These are phyloP conservation scores for Osmanthus fragrans DNA, from an alignment of 257 asterid genomes.

Conservation along the genomic window DNA sequence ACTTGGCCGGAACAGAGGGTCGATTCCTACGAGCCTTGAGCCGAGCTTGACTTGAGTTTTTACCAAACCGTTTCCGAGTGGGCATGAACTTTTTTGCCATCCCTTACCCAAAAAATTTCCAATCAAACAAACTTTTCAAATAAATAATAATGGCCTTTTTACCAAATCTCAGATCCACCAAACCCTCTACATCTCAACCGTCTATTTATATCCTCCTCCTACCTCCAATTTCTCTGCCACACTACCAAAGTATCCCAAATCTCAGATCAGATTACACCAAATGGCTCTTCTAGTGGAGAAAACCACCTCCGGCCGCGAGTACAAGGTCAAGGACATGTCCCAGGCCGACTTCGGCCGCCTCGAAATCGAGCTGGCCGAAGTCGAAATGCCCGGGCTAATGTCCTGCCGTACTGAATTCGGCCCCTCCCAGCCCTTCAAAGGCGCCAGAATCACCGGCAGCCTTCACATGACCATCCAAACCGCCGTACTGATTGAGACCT, in stretches of 20 bases:
- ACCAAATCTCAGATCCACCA: slow-evolving; percentile 36
- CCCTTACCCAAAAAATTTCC: no score
- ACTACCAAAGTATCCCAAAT: neutral
- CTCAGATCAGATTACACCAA: slow-evolving; percentile 22
- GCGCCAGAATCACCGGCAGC: slow-evolving; percentile 43
- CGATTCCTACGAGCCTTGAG: no score
- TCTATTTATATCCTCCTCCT: neutral
- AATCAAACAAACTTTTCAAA: no score
- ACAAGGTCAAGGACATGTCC: slow-evolving; percentile 53
- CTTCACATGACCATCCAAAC: slow-evolving; percentile 55
- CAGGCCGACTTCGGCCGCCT: slow-evolving; percentile 54
- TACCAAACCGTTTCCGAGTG: no score
- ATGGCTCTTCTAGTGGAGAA: slow-evolving; percentile 40
- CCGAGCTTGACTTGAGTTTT: no score
- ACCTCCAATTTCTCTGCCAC: neutral
- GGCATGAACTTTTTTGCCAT: no score
- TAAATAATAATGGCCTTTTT: no score
- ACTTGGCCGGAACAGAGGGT: no score
- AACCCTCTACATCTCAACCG: slow-evolving; percentile 25
- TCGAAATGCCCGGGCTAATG: slow-evolving; percentile 53
- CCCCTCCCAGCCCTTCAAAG: slow-evolving; percentile 44
- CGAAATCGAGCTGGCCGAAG: slow-evolving; percentile 48
- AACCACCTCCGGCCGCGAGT: slow-evolving; percentile 50
- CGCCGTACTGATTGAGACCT: slow-evolving; percentile 47
- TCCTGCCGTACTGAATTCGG: slow-evolving; percentile 47